Evolutionary conservation across 495 filamentous ascomycete genomes (phyloP).

Genomic region (Daldinia bambusicola): DNA sequence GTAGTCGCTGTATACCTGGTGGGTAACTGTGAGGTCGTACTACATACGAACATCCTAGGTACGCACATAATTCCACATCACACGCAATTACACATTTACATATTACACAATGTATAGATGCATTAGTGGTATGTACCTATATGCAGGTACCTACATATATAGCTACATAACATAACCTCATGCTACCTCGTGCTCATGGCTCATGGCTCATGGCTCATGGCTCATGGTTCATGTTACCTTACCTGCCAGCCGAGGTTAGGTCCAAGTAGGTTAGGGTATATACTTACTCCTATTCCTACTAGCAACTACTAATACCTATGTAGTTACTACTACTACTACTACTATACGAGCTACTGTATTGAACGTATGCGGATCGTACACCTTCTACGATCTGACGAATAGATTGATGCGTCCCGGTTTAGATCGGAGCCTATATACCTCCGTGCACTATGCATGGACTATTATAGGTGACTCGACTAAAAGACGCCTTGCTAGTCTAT

Average conservation of each 20-base stretch:
- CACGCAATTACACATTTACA: not conserved
- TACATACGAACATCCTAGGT: not conserved
- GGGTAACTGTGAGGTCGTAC: too few relatives aligned
- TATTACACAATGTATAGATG: not conserved
- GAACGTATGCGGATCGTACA: constrained; percentile 17
- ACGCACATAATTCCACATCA: not conserved
- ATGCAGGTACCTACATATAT: constrained; percentile 22
- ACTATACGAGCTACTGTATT: constrained; percentile 24
- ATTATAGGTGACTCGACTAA: constrained; percentile 26
- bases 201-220: too few relatives aligned
- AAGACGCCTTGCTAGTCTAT: constrained; percentile 22
- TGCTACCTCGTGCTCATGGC: constrained; percentile 5
- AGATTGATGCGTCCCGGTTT: not conserved
- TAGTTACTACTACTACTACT: too few relatives aligned
- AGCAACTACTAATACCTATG: not conserved
- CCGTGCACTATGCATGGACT: not conserved
- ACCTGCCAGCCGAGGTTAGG: not conserved
- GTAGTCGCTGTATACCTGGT: too few relatives aligned
- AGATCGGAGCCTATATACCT: not conserved
- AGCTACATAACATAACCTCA: constrained; percentile 2
- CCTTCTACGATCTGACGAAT: constrained; percentile 11
- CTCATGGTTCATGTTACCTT: not conserved
- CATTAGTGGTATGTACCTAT: constrained; percentile 9
- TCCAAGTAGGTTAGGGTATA: constrained; percentile 4
- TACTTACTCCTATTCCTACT: not conserved